phyloP scores from a whole-genome alignment of 805 yeast genomes.

The Jamesozyma gamospora region DNA sequence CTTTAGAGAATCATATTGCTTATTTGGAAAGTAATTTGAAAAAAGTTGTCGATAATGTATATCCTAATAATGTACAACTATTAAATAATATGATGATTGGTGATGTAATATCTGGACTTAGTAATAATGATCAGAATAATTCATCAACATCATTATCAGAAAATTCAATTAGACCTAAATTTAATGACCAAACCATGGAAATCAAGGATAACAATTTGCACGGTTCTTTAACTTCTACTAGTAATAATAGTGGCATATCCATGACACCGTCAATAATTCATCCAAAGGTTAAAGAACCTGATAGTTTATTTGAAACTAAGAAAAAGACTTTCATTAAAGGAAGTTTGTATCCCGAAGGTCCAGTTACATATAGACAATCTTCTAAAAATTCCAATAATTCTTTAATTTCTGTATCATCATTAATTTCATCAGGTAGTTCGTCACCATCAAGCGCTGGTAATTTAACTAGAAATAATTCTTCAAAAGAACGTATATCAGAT shows the following conservation, averaged over 20 bases:
- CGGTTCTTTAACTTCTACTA: too few relatives aligned
- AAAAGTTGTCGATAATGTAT: slow-evolving; percentile 15
- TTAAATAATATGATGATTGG: slow-evolving; percentile 14
- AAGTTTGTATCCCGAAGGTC: slow-evolving; percentile 29
- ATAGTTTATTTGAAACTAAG: slow-evolving; percentile 7
- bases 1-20: slow-evolving; percentile 30
- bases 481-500: slow-evolving; percentile 25
- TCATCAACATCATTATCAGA: background rate
- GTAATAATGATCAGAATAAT: background rate
- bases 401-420: slow-evolving; percentile 9
- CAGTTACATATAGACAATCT: slow-evolving; percentile 19
- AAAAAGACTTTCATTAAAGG: slow-evolving; percentile 22
- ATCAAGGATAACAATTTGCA: too few relatives aligned
- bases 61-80: slow-evolving; percentile 13
- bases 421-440: slow-evolving; percentile 7
- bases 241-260: background rate
- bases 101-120: slow-evolving; percentile 11
- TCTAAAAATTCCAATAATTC: slow-evolving; percentile 4
- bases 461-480: background rate
- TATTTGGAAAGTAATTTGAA: slow-evolving; percentile 21
- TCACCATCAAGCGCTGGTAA: background rate
- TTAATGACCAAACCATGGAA: too few relatives aligned
- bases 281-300: background rate
- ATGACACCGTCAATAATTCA: background rate
- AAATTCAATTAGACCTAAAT: background rate